phyloP scores from a whole-genome alignment of 768 basidiomycete species.

The Lentinula lateritia region DNA sequence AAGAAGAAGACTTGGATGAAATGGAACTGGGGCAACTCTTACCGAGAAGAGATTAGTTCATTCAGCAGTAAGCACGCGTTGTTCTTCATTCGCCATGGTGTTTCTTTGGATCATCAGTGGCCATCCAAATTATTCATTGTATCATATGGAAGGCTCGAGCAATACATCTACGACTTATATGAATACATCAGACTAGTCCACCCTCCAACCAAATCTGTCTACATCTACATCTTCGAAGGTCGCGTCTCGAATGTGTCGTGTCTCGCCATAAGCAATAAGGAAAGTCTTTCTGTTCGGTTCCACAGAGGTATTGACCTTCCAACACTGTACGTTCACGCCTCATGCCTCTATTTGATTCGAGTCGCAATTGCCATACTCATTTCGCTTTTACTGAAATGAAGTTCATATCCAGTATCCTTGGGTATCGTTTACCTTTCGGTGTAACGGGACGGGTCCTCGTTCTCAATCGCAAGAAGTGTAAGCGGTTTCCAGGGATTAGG shows the following conservation, averaged over 20 bases:
- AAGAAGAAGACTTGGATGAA: conserved; percentile 53
- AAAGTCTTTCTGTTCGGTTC: not conserved
- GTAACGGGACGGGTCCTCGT: not conserved
- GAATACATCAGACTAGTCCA: not conserved
- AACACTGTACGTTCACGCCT: not conserved
- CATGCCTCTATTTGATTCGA: not conserved
- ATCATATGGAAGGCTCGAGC: not conserved
- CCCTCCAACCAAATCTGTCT: not conserved
- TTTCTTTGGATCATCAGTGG: not conserved
- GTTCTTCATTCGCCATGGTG: not conserved
- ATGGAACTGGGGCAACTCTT: conserved; percentile 48
- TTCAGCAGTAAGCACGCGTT: not conserved
- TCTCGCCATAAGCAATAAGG: not conserved
- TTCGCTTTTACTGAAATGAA: not conserved
- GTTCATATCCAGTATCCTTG: not conserved
- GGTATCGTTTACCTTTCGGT: not conserved
- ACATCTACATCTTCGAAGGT: not conserved
- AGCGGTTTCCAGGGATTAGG: no score
- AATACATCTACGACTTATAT: not conserved
- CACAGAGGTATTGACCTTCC: not conserved
- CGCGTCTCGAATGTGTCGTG: not conserved
- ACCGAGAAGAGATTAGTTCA: conserved; percentile 32
- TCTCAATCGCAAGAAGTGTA: no score
- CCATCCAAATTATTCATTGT: not conserved
- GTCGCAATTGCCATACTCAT: not conserved